A percentile compares a stretch with the other conserved stretches of the same genome.
Conservation (phyloP, 768 basidiomycete genomes). For the Mycena galopus region DNA sequence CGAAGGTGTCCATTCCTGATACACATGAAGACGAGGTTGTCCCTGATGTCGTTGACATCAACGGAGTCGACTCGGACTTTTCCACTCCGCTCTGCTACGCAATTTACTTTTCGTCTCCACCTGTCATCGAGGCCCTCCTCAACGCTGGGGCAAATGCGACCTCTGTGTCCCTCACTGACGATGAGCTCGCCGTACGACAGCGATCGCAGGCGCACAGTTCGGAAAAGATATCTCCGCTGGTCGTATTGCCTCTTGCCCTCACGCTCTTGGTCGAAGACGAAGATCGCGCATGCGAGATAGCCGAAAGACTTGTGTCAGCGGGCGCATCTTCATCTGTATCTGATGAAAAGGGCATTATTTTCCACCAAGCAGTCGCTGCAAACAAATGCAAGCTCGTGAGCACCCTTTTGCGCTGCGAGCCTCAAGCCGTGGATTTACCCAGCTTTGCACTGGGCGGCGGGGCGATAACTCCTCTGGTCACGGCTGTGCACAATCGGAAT, state of each 20-base stretch:
- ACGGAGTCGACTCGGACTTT: slow-evolving; percentile 69
- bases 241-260: slow-evolving; percentile 52
- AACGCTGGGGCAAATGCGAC: slow-evolving; percentile 61
- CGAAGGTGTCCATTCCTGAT: slow-evolving; percentile 49
- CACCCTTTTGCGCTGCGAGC: slow-evolving; percentile 56
- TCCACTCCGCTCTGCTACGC: slow-evolving; percentile 67
- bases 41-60: slow-evolving; percentile 67
- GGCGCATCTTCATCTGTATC: slow-evolving; percentile 59
- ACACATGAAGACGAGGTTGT: slow-evolving; percentile 62
- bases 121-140: slow-evolving; percentile 48
- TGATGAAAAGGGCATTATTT: slow-evolving; percentile 54
- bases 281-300: slow-evolving; percentile 53
- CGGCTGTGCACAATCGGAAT: slow-evolving; percentile 47
- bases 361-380: slow-evolving; percentile 52
- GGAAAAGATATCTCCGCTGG: too few species aligned
- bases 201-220: too few species aligned
- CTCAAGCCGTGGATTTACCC: slow-evolving; percentile 50
- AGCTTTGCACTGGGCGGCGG: slow-evolving; percentile 50
- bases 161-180: slow-evolving; percentile 45
- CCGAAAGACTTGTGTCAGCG: slow-evolving; percentile 52
- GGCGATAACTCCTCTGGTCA: slow-evolving; percentile 52
- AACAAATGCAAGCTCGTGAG: slow-evolving; percentile 53
- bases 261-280: slow-evolving; percentile 57
- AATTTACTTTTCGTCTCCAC: slow-evolving; percentile 58
- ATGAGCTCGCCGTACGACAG: too few species aligned